phyloP scores from a whole-genome alignment of 768 basidiomycete genomes.

The Tulasnella sp. region DNA sequence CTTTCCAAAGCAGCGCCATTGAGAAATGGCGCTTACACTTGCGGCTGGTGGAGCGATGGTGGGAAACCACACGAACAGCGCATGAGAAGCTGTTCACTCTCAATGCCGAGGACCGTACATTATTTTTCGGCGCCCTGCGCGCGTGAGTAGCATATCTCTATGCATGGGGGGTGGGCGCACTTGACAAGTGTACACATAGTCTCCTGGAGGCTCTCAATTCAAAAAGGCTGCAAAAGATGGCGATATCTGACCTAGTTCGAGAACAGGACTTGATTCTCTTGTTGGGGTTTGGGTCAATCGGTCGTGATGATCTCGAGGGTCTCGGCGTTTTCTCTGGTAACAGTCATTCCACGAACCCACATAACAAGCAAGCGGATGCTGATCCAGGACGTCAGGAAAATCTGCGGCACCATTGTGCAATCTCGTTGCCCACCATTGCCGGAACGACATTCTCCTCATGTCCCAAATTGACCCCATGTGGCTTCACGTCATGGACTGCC shows the following conservation, averaged over 20 bases:
- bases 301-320: not conserved
- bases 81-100: not conserved
- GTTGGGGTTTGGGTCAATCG: not conserved
- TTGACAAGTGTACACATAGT: not conserved
- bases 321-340: not conserved
- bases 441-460: not conserved
- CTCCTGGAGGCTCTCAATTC: not conserved
- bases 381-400: not conserved
- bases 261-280: not conserved
- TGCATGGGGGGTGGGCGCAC: not conserved
- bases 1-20: not conserved
- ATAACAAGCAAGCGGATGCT: not conserved
- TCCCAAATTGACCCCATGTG: not conserved
- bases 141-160: not conserved
- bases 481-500: not conserved
- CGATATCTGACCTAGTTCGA: not conserved
- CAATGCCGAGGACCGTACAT: not conserved
- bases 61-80: not conserved
- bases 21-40: not conserved
- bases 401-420: not conserved
- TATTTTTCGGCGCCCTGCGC: not conserved
- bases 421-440: not conserved
- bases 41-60: not conserved
- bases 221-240: not conserved
- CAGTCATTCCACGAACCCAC: not conserved